phyloP scores from a whole-genome alignment of 371 early-diverging fungal species.

The Actinomortierella wolfii region DNA sequence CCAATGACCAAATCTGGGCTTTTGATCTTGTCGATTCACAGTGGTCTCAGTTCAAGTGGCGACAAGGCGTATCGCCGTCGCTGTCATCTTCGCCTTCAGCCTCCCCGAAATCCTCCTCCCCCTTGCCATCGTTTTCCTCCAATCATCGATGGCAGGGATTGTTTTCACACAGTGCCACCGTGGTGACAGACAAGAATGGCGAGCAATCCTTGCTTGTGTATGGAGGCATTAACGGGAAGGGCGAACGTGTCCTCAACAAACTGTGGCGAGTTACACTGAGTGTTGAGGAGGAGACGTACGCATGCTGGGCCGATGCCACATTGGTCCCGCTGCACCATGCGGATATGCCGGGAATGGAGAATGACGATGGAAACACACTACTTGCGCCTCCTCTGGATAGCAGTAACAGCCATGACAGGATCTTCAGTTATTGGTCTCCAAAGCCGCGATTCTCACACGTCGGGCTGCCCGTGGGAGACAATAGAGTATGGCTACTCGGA shows the following conservation, averaged over 20 bases:
- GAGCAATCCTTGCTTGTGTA: conserved; percentile 12
- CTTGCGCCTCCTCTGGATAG: no score
- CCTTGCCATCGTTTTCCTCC: not conserved
- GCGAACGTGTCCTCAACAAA: conserved; percentile 22
- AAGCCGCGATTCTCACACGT: conserved; percentile 38
- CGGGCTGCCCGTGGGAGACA: conserved; percentile 15
- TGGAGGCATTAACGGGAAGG: conserved; percentile 28
- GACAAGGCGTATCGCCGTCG: not conserved
- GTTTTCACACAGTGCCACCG: conserved; percentile 36
- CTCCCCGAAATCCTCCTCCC: no score
- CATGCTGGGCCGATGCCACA: conserved; percentile 13
- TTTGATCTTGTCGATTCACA: conserved; percentile 34
- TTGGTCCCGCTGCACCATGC: no score
- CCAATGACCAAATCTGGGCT: conserved; percentile 29
- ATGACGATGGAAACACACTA: no score
- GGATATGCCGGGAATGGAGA: no score
- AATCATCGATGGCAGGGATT: conserved; percentile 1
- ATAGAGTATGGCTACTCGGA: conserved; percentile 30
- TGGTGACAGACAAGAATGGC: conserved; percentile 9
- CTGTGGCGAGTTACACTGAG: conserved; percentile 22
- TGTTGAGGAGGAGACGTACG: not conserved
- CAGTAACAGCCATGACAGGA: no score
- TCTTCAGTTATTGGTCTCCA: not conserved
- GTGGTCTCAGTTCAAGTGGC: conserved; percentile 28
- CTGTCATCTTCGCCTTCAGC: no score